phyloP scores from a whole-genome alignment of 441 rosid genomes.

The Euphorbia celastroides region DNA sequence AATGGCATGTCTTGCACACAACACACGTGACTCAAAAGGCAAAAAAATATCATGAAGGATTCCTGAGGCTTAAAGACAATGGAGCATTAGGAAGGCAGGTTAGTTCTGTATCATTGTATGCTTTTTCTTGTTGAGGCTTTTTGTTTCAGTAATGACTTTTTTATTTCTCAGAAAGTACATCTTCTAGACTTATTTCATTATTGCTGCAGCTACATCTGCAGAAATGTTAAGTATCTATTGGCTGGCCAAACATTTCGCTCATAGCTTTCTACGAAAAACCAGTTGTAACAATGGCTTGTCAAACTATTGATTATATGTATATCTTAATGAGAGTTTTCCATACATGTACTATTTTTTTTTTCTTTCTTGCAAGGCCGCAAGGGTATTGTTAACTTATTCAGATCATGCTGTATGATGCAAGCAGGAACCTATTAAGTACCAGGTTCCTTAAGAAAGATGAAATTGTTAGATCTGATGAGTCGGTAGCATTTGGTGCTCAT shows the following conservation, averaged over 20 bases:
- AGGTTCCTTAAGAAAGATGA: slow-evolving; percentile 50
- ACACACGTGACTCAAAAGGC: slow-evolving; percentile 46
- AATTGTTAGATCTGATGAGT: slow-evolving; percentile 35
- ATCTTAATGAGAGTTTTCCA: slow-evolving; percentile 1
- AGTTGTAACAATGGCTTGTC: too few species aligned
- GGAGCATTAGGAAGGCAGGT: slow-evolving; percentile 48
- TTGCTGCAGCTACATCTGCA: slow-evolving; percentile 3
- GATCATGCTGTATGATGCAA: slow-evolving; percentile 47
- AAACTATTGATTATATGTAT: neutral
- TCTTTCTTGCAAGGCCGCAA: neutral
- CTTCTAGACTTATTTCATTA: neutral
- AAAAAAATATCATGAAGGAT: slow-evolving; percentile 60
- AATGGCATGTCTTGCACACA: slow-evolving; percentile 51
- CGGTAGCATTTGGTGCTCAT: slow-evolving; percentile 36
- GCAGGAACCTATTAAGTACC: slow-evolving; percentile 34
- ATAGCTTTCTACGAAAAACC: slow-evolving; percentile 3
- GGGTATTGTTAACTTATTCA: slow-evolving; percentile 14
- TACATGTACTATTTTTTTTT: neutral
- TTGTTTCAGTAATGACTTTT: neutral
- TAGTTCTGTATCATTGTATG: slow-evolving; percentile 7
- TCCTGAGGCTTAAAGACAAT: slow-evolving; percentile 24
- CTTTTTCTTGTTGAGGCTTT: slow-evolving; percentile 6
- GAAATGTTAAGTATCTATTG: neutral
- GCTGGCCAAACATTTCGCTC: neutral
- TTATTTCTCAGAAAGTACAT: too few species aligned